Base-by-base conservation (phyloP, 23 red algal genomes). In the Gracilariopsis chorda region DNA sequence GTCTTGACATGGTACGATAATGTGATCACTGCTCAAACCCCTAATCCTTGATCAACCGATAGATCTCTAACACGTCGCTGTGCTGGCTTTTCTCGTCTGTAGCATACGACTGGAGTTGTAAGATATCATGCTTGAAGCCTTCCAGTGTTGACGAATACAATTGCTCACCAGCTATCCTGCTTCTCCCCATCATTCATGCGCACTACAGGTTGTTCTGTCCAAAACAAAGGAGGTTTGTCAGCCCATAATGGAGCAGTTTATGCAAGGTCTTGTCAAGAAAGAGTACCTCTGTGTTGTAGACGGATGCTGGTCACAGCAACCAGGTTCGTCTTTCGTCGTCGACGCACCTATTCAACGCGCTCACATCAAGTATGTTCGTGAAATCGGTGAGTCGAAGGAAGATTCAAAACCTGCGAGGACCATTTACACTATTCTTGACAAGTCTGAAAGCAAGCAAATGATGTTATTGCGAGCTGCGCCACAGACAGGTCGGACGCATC, bases 211-310 rank as follows among this genome's bases (percentile, higher is more conserved):
- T 20, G 48, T 94, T 14, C 40, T 94, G 55, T 60, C 71, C 4
- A 94, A 94, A 81, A 80, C 37, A 19, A 94, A 94, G 48, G 32
- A 63, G 23, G 51, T 86, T 39, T 85, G 80, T 78, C 49, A 74
- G 42, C 78, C 91, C 20, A 78, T 94, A 14, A 85, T 85, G 71
- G 42, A 60, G 30, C 79, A 84, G 29, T 94, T 94, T 43, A 64
- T 42, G 56, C 39, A 34, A 27, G 71, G 80, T 19, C 34, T n/a
- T 25, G 82, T 94, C 45, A 21, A 12, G 34, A 94, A 94, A 72
- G 48, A 94, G 40, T 94, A 94, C 43, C 63, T 94, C 34, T 85
- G 80, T 41, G n/a, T 94, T 2, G 91, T 94, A 1, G 91, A 94
- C 57, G 91, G 78, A 33, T 27, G 65, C 51, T 41, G 20, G 1